These are phyloP conservation scores for Rostrohypoxylon terebratum DNA, from an alignment of 495 filamentous ascomycete species.

Conservation along the genomic window DNA sequence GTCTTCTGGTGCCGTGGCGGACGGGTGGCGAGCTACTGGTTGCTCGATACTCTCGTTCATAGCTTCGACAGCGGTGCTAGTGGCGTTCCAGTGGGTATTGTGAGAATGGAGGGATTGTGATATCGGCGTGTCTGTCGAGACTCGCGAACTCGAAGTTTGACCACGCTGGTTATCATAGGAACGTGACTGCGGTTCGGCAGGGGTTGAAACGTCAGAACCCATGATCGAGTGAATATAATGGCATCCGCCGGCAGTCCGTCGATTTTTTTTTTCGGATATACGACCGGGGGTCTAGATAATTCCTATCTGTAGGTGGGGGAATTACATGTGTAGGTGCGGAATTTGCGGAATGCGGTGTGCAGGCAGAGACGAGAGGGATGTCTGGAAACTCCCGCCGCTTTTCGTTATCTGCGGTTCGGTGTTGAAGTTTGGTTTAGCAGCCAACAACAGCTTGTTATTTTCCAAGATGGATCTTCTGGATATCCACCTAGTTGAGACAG, in stretches of 20 bases:
- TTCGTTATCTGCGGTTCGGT: background rate
- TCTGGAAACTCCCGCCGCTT: conserved; percentile 11
- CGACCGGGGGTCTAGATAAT: conserved; percentile 25
- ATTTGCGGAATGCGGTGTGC: conserved; percentile 24
- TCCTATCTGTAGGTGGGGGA: conserved; percentile 40
- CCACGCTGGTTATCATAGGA: conserved; percentile 13
- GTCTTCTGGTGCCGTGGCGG: conserved; percentile 54
- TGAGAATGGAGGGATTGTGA: conserved; percentile 18
- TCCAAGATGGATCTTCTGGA: conserved; percentile 2
- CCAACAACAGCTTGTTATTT: conserved; percentile 2
- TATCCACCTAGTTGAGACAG: conserved; percentile 2
- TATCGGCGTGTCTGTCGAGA: conserved; percentile 26
- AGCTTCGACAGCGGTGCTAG: conserved; percentile 61
- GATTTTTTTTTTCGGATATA: conserved; percentile 31
- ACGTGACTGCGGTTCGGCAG: conserved; percentile 23
- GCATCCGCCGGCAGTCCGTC: conserved; percentile 6
- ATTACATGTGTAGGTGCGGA: conserved; percentile 27
- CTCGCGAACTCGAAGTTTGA: conserved; percentile 17
- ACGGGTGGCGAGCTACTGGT: conserved; percentile 60
- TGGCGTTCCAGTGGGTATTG: conserved; percentile 45
- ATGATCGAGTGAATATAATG: conserved; percentile 29
- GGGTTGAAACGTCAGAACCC: conserved; percentile 16
- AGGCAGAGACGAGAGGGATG: conserved; percentile 13
- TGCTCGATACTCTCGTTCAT: conserved; percentile 59
- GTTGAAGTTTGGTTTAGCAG: background rate